Evolutionary conservation across 1,139 yeast species (phyloP).

Genomic region (Scheffersomyces cryptocercus): DNA sequence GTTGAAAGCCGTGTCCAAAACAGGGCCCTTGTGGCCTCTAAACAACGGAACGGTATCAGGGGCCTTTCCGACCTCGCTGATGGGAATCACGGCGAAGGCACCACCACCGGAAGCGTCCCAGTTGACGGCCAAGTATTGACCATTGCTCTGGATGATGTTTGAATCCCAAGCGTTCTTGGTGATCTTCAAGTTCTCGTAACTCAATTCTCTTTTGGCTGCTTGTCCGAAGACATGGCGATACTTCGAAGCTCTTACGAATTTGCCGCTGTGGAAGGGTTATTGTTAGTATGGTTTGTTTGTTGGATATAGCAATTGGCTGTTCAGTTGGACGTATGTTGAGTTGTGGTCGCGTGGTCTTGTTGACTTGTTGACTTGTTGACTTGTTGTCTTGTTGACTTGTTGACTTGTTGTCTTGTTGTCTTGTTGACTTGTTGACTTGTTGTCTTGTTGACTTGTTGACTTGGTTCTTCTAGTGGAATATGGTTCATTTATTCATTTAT

Average conservation of each 20-base stretch:
- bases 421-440: no score
- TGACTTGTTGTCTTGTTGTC: no score
- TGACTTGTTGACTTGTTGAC: no score
- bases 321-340: no score
- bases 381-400: no score
- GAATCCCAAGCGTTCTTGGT: slow-evolving; percentile 97
- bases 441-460: no score
- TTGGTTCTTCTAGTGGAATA: no score
- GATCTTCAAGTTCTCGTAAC: slow-evolving; percentile 82
- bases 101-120: slow-evolving; percentile 98
- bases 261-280: slow-evolving; percentile 55
- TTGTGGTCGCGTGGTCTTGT: no score
- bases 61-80: slow-evolving; percentile 84
- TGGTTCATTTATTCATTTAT: no score
- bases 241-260: slow-evolving; percentile 94
- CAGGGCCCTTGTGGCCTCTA: slow-evolving; percentile 95
- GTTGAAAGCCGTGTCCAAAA: slow-evolving; percentile 89
- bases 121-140: slow-evolving; percentile 80
- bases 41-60: slow-evolving; percentile 93
- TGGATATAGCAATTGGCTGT: no score
- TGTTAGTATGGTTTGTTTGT: slow-evolving; percentile 8
- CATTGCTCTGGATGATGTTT: slow-evolving; percentile 75
- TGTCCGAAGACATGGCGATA: slow-evolving; percentile 96
- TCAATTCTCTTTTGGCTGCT: slow-evolving; percentile 80
- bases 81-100: slow-evolving; percentile 90